Base-by-base conservation (phyloP, 192 early-diverging fungal genomes). In the Kappamyces sp. region DNA sequence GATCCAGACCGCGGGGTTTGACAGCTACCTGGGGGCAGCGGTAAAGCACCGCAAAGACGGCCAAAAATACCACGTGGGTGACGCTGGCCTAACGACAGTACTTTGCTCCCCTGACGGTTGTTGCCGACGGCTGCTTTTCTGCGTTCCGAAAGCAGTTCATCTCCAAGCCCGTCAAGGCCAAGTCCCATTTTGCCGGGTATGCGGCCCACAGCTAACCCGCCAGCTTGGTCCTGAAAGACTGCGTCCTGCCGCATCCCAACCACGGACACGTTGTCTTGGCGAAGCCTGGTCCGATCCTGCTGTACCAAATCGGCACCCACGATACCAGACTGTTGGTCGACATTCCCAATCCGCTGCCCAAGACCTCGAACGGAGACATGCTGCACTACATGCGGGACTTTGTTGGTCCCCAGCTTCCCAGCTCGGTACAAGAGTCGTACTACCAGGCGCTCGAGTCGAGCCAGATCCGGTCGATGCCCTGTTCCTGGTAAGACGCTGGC, bases 41-140 rank as follows among this genome's bases (percentile, higher is more conserved):
- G 74, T 73, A 51, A 69, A 67, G n/a, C 61, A 51, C 5, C 79
- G 79, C 49, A 40, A 37, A 4, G 68, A 63, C 7, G 63, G 40
- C 42, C 5, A 49, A 13, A 23, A 39, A 39, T 33, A 55, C 54
- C 6, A 55, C 23, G 35, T 34, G 51, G 10, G 15, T 12, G 10
- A 0, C 12, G 0, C 42, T 15, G 8, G 40, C 9, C 40, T 43
- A 57, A 35, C 9, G 36, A 37, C 37, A 77, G 69, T 77, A 71
- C 39, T 83, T 75, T 69, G 87, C 90, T n/a, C 84, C 87, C 9
- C 73, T 95, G 10, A 90, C 87, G 1, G 74, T 95, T 60, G 86
- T 98, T 23, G 88, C 86, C 23, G 94, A 98, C 67, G 94, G 94
- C n/a, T 88, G 88, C 63, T 90, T 90, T 53, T 95, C 93, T 61